A percentile compares a stretch with the other conserved stretches of the same genome.
Conservation (phyloP, 2,329 filamentous ascomycete genomes). For the Fusarium succisae region DNA sequence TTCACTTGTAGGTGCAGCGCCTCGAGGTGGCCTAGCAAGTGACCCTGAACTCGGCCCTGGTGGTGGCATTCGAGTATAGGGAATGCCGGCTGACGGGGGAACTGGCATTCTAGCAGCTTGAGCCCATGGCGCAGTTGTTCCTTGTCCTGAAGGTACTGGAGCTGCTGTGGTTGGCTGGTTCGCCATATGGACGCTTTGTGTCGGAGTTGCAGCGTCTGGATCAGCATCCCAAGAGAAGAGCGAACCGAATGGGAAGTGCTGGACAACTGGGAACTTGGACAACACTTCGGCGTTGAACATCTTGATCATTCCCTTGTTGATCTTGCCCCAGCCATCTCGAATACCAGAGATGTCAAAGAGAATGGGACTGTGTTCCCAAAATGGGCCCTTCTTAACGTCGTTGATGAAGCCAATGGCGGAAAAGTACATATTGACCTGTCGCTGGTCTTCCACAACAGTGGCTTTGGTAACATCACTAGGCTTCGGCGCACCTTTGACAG, state of each 20-base stretch:
- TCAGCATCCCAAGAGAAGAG: slow-evolving; percentile 81
- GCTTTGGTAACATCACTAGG: slow-evolving; percentile 74
- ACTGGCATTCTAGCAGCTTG: slow-evolving; percentile 53
- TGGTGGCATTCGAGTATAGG: slow-evolving; percentile 50
- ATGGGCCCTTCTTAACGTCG: slow-evolving; percentile 94
- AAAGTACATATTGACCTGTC: slow-evolving; percentile 86
- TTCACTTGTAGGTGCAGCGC: slow-evolving; percentile 33
- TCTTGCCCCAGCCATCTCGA: slow-evolving; percentile 94
- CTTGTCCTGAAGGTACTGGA: slow-evolving; percentile 38
- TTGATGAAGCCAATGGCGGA: slow-evolving; percentile 96
- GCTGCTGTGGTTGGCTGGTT: slow-evolving; percentile 58
- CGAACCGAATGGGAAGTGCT: slow-evolving; percentile 88
- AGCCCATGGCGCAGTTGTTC: slow-evolving; percentile 58
- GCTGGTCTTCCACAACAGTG: slow-evolving; percentile 71
- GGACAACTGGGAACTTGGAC: slow-evolving; percentile 97
- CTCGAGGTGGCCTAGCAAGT: slow-evolving; percentile 36
- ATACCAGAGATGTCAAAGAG: slow-evolving; percentile 95
- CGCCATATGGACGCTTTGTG: slow-evolving; percentile 64
- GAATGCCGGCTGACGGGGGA: slow-evolving; percentile 48
- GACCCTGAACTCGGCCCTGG: slow-evolving; percentile 43
- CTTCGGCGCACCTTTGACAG: slow-evolving; percentile 74
- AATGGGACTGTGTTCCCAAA: slow-evolving; percentile 97
- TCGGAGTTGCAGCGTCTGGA: slow-evolving; percentile 63
- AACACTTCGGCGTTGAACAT: slow-evolving; percentile 99
- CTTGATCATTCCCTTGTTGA: slow-evolving; percentile 99